Evolutionary conservation across 768 basidiomycete species (phyloP), one percentile per base, ranked within the genome.

Genomic region (Leccinum longicurvipes): DNA sequence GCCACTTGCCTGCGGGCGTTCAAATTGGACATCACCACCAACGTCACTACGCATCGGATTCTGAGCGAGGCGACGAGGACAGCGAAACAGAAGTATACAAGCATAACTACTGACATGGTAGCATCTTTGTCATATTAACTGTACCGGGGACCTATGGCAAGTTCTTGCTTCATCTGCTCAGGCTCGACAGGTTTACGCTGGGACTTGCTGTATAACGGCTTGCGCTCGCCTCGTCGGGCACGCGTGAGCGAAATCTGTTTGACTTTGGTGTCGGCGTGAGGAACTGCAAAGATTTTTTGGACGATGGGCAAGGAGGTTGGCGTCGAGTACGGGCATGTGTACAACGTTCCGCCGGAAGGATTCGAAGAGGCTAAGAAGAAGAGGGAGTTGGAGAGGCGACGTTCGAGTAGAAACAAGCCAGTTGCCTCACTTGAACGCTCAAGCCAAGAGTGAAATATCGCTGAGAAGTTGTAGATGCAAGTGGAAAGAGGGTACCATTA

Each of bases 271-370:
- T 88, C n/a, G n/a, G n/a, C 17, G 73, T 81, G 19, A 76, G 78
- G 54, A 95, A 95, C 67, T 95, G 93, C 70, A 84, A 82, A 64
- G 96, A 99, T 76, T 98, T 99, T n/a, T 72, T 99, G 96, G 96
- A 84, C 84, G 48, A 82, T 81, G 54, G 92, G 94, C 23, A 78
- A 78, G 57, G 90, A 92, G 71, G 74, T 96, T 24, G 92, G 91
- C 3, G 90, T 99, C 46, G 87, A 95, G 69, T 99, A 97, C 73
- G 90, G 91, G 52, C 77, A 79, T 61, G 69, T 97, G 69, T 96
- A 95, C 73, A 91, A 94, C 72, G 84, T 98, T 24, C 94, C 95
- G 5, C 59, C 76, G 3, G 93, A 94, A 67, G 94, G 93, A 12
- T 93, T 93, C 68, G 71, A 73, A 51, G 89, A 90, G 71, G 89